Evolutionary conservation across 768 basidiomycete genomes (phyloP).

Genomic region (Lactarius evosmus): DNA sequence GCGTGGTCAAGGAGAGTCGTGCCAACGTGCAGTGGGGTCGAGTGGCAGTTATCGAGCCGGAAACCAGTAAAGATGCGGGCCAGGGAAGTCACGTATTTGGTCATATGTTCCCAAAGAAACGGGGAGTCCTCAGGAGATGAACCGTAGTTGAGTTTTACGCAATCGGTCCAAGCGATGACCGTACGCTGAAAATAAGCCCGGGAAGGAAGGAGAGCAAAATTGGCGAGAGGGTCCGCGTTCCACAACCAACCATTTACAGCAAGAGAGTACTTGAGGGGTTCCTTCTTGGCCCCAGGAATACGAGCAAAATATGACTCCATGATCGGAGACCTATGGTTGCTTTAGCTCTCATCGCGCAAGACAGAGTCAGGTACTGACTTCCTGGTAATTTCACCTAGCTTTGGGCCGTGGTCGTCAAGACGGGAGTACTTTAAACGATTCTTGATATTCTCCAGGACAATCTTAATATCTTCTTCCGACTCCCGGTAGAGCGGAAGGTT

Average conservation of each 20-base stretch:
- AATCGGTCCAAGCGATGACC: conserved; percentile 97
- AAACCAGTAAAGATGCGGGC: conserved; percentile 91
- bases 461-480: conserved; percentile 78
- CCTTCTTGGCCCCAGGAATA: conserved; percentile 49
- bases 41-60: conserved; percentile 98
- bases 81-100: conserved; percentile 72
- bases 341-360: conserved; percentile 10
- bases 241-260: conserved; percentile 99
- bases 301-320: conserved; percentile 94
- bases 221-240: conserved; percentile 89
- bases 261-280: conserved; percentile 61
- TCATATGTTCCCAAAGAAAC: conserved; percentile 89
- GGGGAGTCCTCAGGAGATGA: conserved; percentile 46
- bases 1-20: conserved; percentile 90
- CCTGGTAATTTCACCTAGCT: conserved; percentile 72
- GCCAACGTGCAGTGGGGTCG: conserved; percentile 96
- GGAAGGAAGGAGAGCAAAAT: conserved; percentile 89
- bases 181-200: conserved; percentile 94
- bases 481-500: conserved; percentile 87
- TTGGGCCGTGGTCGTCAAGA: conserved; percentile 80
- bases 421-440: conserved; percentile 78
- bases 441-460: conserved; percentile 69
- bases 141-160: conserved; percentile 97
- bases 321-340: conserved; percentile 61
- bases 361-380: conserved; percentile 46